Evolutionary conservation across 495 filamentous ascomycete species (phyloP).

Genomic region (Neurospora discreta): DNA sequence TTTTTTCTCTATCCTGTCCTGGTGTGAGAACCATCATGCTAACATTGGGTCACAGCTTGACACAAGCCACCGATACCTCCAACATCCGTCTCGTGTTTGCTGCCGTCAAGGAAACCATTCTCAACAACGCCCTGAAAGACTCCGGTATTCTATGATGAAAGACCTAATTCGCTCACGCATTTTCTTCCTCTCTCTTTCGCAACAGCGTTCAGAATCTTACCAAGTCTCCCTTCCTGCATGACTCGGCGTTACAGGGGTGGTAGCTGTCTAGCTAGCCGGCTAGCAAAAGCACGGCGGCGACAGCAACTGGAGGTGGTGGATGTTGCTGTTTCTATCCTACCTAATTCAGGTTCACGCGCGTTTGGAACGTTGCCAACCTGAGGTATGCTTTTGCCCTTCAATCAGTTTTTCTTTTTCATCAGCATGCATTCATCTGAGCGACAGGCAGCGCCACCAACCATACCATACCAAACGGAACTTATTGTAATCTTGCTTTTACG

Average conservation of each 20-base stretch:
- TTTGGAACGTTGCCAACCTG: not conserved
- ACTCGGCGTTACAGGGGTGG: not conserved
- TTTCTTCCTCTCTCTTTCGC: not conserved
- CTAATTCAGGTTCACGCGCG: not conserved
- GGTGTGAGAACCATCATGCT: slow-evolving; percentile 12
- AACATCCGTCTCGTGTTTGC: slow-evolving; percentile 97
- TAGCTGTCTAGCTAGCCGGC: not conserved
- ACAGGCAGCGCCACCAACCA: not conserved
- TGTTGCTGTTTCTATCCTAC: not conserved
- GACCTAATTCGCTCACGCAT: not conserved
- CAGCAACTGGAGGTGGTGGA: not conserved
- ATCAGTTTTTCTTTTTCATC: not conserved
- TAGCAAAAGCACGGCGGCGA: not conserved
- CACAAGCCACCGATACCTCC: slow-evolving; percentile 95
- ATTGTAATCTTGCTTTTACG: not conserved
- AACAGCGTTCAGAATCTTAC: not conserved
- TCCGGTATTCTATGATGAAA: slow-evolving; percentile 76
- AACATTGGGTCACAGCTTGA: slow-evolving; percentile 55
- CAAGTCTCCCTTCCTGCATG: not conserved
- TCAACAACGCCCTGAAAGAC: slow-evolving; percentile 96
- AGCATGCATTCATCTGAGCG: not conserved
- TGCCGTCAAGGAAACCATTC: slow-evolving; percentile 95
- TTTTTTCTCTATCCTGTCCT: not conserved
- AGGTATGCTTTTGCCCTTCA: not conserved
- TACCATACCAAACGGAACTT: not conserved